Base-by-base conservation (phyloP, 495 filamentous ascomycete genomes). In the Penicillium argentinense region DNA sequence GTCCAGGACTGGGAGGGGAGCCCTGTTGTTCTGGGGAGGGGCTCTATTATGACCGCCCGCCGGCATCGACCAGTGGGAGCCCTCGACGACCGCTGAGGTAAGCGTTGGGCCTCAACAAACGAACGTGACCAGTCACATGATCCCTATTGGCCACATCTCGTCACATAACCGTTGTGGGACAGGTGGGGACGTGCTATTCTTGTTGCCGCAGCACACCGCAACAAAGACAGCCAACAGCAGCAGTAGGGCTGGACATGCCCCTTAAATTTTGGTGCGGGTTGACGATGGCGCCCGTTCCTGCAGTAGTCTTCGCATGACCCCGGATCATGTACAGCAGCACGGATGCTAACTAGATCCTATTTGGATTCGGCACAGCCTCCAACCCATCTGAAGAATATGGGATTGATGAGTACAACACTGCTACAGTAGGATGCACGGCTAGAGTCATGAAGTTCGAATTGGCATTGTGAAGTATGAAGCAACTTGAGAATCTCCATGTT, bases 81-180 rank as follows among this genome's bases (percentile, higher is more conserved):
- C n/a, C n/a, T n/a, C n/a, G n/a, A n/a, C 22, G 19, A 34, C 18
- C 6, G 5, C 9, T 22, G 19, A 23, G 16, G 19, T 5, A 12
- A 47, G 30, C 49, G 49, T 52, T 52, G 49, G 42, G 49, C 42
- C 47, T 52, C 49, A 52, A 52, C 49, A 51, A 51, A 46, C 3
- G n/a, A n/a, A n/a, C n/a, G n/a, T 41, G 48, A 29, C 32, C 48
- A 6, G 12, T 34, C 24, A 27, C 41, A 17, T 19, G 41, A 33
- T 9, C 22, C 17, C 28, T 27, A 45, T 51, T 45, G 48, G 48
- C 18, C 2, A n/a, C n/a, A n/a, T n/a, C n/a, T n/a, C n/a, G n/a
- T n/a, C n/a, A n/a, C n/a, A n/a, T n/a, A n/a, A n/a, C n/a, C n/a
- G 34, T 9, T 12, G 14, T 1, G 13, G 16, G 39, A 7, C 13